Evolutionary conservation across 2,329 filamentous ascomycete species (phyloP).

Genomic region (Xylariaceae sp.): DNA sequence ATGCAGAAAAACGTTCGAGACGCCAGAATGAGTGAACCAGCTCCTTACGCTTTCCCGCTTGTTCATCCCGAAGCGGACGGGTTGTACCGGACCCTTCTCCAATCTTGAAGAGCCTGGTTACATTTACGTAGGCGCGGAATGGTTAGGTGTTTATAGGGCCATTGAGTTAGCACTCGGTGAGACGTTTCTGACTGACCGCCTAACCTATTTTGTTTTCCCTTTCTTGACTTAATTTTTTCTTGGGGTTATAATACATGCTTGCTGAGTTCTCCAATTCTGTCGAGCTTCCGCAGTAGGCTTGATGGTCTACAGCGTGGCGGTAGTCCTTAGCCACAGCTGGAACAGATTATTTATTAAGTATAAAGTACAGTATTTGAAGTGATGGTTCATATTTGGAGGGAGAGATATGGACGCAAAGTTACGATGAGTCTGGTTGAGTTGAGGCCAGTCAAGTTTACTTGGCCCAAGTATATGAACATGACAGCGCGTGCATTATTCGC

Average conservation of each 20-base stretch:
- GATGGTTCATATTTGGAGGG: no score
- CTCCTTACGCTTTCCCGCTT: background rate
- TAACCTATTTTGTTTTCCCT: background rate
- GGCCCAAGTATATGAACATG: no score
- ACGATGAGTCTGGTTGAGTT: no score
- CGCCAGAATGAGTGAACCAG: no score
- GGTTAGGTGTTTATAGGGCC: background rate
- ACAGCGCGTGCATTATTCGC: no score
- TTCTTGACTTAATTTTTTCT: background rate
- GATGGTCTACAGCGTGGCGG: background rate
- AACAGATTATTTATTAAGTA: no score
- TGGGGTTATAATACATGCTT: background rate
- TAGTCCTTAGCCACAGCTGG: no score
- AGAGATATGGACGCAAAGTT: no score
- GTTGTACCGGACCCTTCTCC: no score
- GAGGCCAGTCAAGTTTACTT: no score
- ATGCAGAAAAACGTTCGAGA: constrained; percentile 15
- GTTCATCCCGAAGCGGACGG: background rate
- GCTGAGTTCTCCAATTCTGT: no score
- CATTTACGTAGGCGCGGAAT: background rate
- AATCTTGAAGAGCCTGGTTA: background rate
- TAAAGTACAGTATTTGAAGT: no score
- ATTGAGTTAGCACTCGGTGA: background rate
- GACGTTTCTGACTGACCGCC: background rate
- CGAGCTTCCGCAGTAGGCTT: background rate